phyloP scores from a whole-genome alignment of 176 grass and related monocot genomes.

The Paspalum notatum region DNA sequence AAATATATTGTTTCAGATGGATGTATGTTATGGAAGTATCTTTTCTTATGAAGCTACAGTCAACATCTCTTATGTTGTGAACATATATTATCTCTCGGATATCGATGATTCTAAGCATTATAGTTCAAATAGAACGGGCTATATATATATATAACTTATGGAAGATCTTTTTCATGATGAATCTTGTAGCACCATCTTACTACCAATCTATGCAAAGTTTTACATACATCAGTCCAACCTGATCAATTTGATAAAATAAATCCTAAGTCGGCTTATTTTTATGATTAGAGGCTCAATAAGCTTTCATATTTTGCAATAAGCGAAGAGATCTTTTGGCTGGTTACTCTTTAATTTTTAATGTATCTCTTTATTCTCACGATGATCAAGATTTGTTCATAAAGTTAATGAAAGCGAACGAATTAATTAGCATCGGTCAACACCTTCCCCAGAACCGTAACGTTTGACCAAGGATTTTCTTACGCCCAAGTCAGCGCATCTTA shows the following conservation, averaged over 20 bases:
- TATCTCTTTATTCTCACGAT: neutral
- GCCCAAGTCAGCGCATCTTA: slow-evolving; percentile 24
- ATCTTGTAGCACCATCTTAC: neutral
- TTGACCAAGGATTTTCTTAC: slow-evolving; percentile 36
- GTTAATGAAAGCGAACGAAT: neutral
- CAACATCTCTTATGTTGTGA: neutral
- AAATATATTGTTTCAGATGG: neutral
- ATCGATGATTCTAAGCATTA: neutral
- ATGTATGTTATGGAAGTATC: neutral
- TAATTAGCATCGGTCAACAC: slow-evolving; percentile 42
- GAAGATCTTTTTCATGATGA: neutral
- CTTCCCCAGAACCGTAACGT: neutral
- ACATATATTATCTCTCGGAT: neutral
- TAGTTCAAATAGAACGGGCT: neutral
- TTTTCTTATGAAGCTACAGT: neutral
- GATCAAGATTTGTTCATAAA: neutral
- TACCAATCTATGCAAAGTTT: neutral
- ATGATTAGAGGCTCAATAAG: neutral
- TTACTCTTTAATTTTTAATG: neutral
- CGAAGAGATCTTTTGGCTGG: neutral
- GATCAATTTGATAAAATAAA: neutral
- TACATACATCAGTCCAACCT: neutral
- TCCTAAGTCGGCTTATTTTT: neutral
- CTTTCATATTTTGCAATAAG: neutral
- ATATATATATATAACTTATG: too few relatives aligned